Conservation (phyloP, 108 stramenopile species). For the Cyclotella cryptica region DNA sequence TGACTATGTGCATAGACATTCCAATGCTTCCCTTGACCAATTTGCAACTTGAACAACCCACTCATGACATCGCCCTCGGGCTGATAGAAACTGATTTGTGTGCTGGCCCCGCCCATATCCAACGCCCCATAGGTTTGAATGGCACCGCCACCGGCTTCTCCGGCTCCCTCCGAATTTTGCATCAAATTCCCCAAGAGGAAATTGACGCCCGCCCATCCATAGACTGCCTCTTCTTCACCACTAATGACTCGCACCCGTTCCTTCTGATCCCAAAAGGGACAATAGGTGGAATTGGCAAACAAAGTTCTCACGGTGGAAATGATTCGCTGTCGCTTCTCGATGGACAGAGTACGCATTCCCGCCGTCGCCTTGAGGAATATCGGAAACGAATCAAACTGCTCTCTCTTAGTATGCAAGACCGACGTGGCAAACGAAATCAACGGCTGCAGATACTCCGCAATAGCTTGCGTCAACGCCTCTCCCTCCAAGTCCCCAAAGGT, state of each 20-base stretch:
- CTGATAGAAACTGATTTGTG: slow-evolving; percentile 88
- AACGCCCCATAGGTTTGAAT: slow-evolving; percentile 80
- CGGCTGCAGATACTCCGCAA: slow-evolving; percentile 72
- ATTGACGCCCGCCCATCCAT: slow-evolving; percentile 92
- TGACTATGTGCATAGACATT: slow-evolving; percentile 93
- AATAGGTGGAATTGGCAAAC: slow-evolving; percentile 69
- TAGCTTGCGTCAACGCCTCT: slow-evolving; percentile 38
- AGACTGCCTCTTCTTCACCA: slow-evolving; percentile 94
- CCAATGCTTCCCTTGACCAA: slow-evolving; percentile 87
- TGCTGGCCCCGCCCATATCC: slow-evolving; percentile 91
- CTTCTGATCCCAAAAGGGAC: slow-evolving; percentile 81
- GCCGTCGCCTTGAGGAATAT: slow-evolving; percentile 95
- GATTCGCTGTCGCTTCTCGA: slow-evolving; percentile 64
- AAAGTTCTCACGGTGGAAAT: slow-evolving; percentile 67
- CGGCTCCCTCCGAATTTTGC: slow-evolving; percentile 63
- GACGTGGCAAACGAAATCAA: slow-evolving; percentile 86
- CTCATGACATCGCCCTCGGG: slow-evolving; percentile 85
- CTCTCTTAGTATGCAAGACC: slow-evolving; percentile 75
- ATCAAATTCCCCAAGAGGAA: slow-evolving; percentile 79
- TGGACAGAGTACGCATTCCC: slow-evolving; percentile 76
- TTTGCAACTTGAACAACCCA: slow-evolving; percentile 86
- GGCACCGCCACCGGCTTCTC: slow-evolving; percentile 45
- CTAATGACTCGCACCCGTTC: slow-evolving; percentile 85
- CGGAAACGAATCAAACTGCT: slow-evolving; percentile 71
- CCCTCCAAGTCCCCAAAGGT: slow-evolving; percentile 62